These are phyloP conservation scores for Ascochyta fabae DNA, from an alignment of 2,329 filamentous ascomycete species.

Conservation along the genomic window DNA sequence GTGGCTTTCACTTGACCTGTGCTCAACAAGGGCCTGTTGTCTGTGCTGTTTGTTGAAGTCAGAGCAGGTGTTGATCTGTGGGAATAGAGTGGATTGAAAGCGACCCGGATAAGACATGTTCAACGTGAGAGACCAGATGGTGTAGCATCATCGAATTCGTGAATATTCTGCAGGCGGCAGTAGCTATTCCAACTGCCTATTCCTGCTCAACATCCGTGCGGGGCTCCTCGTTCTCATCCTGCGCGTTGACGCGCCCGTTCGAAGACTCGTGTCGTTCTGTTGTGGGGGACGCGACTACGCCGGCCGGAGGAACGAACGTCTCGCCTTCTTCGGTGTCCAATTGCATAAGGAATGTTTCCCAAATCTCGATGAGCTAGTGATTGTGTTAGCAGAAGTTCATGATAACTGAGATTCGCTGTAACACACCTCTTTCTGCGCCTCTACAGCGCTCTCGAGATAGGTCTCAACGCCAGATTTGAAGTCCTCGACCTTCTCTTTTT, in stretches of 20 bases:
- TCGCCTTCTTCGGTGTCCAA: conserved; percentile 86
- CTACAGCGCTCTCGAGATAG: conserved; percentile 93
- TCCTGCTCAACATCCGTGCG: conserved; percentile 9
- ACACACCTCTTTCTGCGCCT: conserved; percentile 96
- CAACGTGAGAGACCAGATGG: not conserved
- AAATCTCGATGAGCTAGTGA: conserved; percentile 77
- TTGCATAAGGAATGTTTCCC: conserved; percentile 98
- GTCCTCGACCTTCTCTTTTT: conserved; percentile 97
- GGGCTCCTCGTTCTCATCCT: conserved; percentile 12
- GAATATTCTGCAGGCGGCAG: not conserved
- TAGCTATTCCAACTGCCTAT: conserved; percentile 8
- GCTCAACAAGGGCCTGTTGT: not conserved
- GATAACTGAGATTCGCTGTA: not conserved
- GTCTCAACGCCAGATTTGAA: conserved; percentile 99
- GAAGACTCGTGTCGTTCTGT: conserved; percentile 17
- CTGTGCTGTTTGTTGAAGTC: not conserved
- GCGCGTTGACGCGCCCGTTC: conserved; percentile 19
- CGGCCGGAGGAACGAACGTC: conserved; percentile 51
- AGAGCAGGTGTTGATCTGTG: not conserved
- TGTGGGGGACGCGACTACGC: conserved; percentile 44
- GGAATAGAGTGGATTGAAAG: not conserved
- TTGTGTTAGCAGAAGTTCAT: conserved; percentile 19
- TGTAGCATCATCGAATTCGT: conserved; percentile 4
- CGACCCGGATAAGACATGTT: not conserved
- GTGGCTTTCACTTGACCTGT: not conserved